phyloP scores from a whole-genome alignment of 2,329 filamentous ascomycete genomes.

The Xylaria sp. region DNA sequence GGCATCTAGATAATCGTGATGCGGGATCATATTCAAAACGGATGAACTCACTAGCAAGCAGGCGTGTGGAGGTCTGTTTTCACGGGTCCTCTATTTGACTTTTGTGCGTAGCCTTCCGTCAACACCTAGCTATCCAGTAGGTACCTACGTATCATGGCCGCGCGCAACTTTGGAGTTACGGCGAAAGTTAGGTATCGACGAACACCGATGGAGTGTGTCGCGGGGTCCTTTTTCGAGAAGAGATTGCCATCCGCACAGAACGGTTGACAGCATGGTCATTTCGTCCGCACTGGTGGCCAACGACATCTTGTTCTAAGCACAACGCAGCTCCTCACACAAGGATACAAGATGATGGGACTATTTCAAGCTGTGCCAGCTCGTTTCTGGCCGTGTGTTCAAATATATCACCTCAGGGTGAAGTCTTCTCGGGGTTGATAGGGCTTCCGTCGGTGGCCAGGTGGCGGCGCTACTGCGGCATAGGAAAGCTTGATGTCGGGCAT shows the following conservation, averaged over 20 bases:
- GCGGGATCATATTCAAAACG: background rate
- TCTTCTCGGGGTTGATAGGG: background rate
- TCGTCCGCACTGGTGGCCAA: background rate
- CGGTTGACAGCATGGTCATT: background rate
- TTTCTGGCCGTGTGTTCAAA: background rate
- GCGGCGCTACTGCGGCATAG: background rate
- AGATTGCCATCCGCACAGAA: background rate
- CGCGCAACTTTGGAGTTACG: conserved; percentile 8
- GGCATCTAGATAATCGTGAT: background rate
- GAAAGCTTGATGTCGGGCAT: conserved; percentile 4
- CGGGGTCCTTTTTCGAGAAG: too few species aligned
- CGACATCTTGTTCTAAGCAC: background rate
- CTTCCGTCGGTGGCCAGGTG: background rate
- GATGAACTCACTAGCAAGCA: background rate
- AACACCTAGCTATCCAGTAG: too few species aligned
- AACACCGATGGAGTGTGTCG: background rate
- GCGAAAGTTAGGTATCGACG: background rate
- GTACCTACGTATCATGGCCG: conserved; percentile 9
- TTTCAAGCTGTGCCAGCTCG: background rate
- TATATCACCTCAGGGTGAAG: background rate
- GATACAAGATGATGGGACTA: background rate
- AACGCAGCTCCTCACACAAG: background rate
- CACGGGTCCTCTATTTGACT: background rate
- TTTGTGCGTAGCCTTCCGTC: too few species aligned
- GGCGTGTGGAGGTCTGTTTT: background rate